These are phyloP conservation scores for Ilyonectria sp. DNA, from an alignment of 2,329 filamentous ascomycete species.

Conservation along the genomic window DNA sequence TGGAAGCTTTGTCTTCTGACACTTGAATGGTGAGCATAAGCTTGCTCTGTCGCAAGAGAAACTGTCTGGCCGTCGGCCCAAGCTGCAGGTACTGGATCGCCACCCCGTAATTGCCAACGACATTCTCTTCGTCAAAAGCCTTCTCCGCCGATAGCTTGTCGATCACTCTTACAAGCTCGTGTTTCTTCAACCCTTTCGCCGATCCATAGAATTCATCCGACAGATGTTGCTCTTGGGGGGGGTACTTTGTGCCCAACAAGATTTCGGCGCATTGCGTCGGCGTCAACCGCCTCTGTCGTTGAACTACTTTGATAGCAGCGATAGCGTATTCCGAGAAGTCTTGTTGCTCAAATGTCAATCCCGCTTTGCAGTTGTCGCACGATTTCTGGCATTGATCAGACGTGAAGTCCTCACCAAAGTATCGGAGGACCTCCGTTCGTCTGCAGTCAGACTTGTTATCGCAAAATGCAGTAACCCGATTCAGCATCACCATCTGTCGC, in stretches of 20 bases:
- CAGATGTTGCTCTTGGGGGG: slow-evolving; percentile 67
- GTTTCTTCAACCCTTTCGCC: slow-evolving; percentile 78
- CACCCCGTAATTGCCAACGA: slow-evolving; percentile 69
- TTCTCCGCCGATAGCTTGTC: slow-evolving; percentile 81
- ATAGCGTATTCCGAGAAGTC: slow-evolving; percentile 85
- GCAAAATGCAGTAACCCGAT: slow-evolving; percentile 88
- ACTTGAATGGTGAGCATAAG: slow-evolving; percentile 62
- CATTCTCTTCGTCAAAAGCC: slow-evolving; percentile 79
- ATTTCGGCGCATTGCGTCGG: slow-evolving; percentile 88
- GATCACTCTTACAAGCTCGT: slow-evolving; percentile 88
- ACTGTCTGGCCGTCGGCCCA: slow-evolving; percentile 59
- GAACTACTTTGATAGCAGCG: slow-evolving; percentile 79
- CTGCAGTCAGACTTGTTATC: slow-evolving; percentile 92
- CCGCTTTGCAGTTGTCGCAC: slow-evolving; percentile 92
- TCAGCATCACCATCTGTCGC: slow-evolving; percentile 87
- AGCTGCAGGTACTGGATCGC: slow-evolving; percentile 79
- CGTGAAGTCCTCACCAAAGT: slow-evolving; percentile 91
- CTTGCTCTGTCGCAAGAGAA: slow-evolving; percentile 61
- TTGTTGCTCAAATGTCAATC: slow-evolving; percentile 77
- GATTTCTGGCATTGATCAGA: slow-evolving; percentile 78
- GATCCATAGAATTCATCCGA: slow-evolving; percentile 76
- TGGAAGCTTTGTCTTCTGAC: slow-evolving; percentile 49
- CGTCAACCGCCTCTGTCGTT: slow-evolving; percentile 75
- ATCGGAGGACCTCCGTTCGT: slow-evolving; percentile 88
- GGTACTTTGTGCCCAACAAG: slow-evolving; percentile 78